These are phyloP conservation scores for Rheum nobile DNA, from an alignment of 148 eudicot genomes.

Conservation along the genomic window DNA sequence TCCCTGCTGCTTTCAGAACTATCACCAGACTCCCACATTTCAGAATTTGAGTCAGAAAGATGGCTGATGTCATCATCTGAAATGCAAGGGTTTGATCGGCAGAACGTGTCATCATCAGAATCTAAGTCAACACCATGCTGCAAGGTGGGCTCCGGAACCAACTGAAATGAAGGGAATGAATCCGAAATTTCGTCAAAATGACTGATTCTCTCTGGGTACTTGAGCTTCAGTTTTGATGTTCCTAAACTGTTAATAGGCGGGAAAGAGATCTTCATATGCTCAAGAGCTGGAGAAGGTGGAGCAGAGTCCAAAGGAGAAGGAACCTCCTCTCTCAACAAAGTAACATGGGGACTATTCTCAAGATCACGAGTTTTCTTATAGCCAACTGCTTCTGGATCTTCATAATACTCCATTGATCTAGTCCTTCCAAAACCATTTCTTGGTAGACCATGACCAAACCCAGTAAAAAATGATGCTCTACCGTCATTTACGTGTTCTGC, in stretches of 20 bases:
- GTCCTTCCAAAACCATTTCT: conserved; percentile 45
- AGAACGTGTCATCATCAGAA: conserved; percentile 89
- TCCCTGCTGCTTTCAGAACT: conserved; percentile 34
- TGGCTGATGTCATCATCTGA: conserved; percentile 57
- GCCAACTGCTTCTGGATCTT: conserved; percentile 15
- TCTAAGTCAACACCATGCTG: conserved; percentile 44
- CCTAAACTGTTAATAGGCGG: conserved; percentile 48
- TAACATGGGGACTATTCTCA: conserved; percentile 15
- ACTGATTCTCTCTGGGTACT: conserved; percentile 57
- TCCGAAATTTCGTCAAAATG: conserved; percentile 36
- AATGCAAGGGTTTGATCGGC: conserved; percentile 61
- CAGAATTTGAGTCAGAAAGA: conserved; percentile 72
- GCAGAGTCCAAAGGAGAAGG: conserved; percentile 41
- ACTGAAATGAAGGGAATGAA: conserved; percentile 79
- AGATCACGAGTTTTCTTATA: conserved; percentile 15
- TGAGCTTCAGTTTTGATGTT: conserved; percentile 52
- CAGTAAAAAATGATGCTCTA: conserved; percentile 37
- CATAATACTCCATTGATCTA: conserved; percentile 31
- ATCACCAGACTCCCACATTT: conserved; percentile 75
- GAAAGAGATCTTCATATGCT: conserved; percentile 88
- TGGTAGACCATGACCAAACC: conserved; percentile 38
- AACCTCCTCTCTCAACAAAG: conserved; percentile 19
- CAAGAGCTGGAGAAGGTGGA: conserved; percentile 85
- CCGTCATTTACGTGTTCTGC: conserved; percentile 21
- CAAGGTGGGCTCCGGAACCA: conserved; percentile 60